Evolutionary conservation across 257 asterid species (phyloP), one percentile per base, ranked within the genome.

Genomic region (Paraleonurus japonicus): DNA sequence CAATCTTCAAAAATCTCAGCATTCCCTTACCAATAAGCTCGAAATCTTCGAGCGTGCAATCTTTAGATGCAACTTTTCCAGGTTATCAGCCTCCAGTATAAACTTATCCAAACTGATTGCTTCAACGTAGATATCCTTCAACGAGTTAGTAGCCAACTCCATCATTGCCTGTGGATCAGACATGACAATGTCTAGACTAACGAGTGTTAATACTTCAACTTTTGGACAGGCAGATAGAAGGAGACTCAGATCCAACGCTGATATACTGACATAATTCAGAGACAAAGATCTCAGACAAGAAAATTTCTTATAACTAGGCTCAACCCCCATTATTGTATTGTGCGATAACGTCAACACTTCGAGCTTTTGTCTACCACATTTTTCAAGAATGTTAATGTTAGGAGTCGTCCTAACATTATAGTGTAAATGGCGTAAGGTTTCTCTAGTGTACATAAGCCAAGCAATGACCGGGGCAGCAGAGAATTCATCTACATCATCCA

Each of bases 381-480:
- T 88, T 66, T 90, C 97, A 2, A 90, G 89, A 61, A 90, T 85
- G 79, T 87, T 90, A 51, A 90, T 84, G 80, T 63, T 87, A 5
- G 96, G 96, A 0, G 86, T 78, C 1, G 97, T 90, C 74, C 86
- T 85, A 61, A 90, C 96, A 67, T 87, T 90, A 67, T 85, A 90
- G 76, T 84, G 85, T 15, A 90, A 80, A 66, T 83, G 84, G 61
- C 92, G 89, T 73, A 90, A 68, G 15, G 92, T 85, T 32, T 84
- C 90, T 50, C 92, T 81, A 0, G 96, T 86, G 80, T 86, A 90
- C 94, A 88, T 88, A 60, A 90, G 92, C 97, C 97, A 90, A 45
- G 96, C 97, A 65, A 88, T 80, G 23, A 90, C 96, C 0, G 94
- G 87, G 23, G 97, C 87, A 24, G 96, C 96, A 4, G 92, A 78